Evolutionary conservation across 1,284 basidiomycete species (phyloP).

Genomic region (Trichosporon sp.): DNA sequence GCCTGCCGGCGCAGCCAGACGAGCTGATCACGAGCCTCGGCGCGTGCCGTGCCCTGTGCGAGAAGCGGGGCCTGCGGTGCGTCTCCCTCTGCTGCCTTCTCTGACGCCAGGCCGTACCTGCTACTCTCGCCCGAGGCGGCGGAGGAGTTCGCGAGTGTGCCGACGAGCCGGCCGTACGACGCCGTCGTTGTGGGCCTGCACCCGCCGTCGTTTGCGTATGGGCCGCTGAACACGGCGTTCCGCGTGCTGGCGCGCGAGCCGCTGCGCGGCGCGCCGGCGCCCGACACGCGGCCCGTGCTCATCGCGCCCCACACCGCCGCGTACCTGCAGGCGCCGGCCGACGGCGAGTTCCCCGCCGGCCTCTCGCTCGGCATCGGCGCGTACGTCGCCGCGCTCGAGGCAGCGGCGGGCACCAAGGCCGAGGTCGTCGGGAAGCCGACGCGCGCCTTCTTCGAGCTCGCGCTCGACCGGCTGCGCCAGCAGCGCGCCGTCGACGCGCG

Average conservation of each 20-base stretch:
- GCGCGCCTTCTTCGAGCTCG: conserved; percentile 58
- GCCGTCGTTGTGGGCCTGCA: conserved; percentile 65
- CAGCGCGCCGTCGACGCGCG: background rate
- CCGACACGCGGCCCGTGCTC: conserved; percentile 49
- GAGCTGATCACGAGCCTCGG: conserved; percentile 64
- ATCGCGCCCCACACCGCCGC: conserved; percentile 52
- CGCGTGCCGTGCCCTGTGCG: conserved; percentile 56
- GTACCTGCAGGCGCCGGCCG: conserved; percentile 57
- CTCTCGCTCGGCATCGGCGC: conserved; percentile 66
- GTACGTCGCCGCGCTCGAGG: conserved; percentile 63
- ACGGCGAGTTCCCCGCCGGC: conserved; percentile 51
- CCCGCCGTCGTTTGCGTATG: conserved; percentile 57
- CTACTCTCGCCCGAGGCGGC: conserved; percentile 59
- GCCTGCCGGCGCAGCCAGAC: conserved; percentile 53
- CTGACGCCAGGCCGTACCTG: conserved; percentile 56
- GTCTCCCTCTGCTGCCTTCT: conserved; percentile 16
- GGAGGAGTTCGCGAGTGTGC: conserved; percentile 52
- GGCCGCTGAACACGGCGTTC: conserved; percentile 61
- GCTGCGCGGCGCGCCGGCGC: conserved; percentile 9
- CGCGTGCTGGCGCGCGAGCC: conserved; percentile 55
- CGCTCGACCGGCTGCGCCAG: conserved; percentile 53
- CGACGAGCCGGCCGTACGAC: conserved; percentile 49
- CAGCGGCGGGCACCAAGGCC: conserved; percentile 54
- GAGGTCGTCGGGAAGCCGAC: conserved; percentile 64
- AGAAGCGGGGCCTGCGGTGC: conserved; percentile 52